Evolutionary conservation across 805 yeast genomes (phyloP), one percentile per base, ranked within the genome.

Genomic region (Saturnispora halmiae): DNA sequence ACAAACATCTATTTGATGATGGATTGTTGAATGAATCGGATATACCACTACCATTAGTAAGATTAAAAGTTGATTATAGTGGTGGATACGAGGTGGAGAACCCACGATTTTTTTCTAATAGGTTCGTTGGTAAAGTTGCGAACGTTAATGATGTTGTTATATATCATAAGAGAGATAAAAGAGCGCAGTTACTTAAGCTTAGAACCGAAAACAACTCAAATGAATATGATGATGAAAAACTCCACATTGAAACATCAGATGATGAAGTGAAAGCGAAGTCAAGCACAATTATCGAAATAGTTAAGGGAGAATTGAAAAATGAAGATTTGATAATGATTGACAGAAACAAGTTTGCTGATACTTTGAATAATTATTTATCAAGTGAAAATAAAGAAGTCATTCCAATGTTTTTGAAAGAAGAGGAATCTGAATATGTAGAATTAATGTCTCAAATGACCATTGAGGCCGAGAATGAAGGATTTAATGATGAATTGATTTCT

Each of bases 41-140:
- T n/a, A 53, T 68, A n/a, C 92, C 94, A 1, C 61, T 88, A 16
- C 98, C 98, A 0, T 64, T 92, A 36, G 66, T 92, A 4, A 64
- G 98, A 35, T 58, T 92, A 14, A 66, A 87, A 27, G 95, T 88
- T 0, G 96, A 92, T 50, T 90, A 90, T 51, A 68, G 84, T 18
- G 95, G 94, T 1, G 95, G 88, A 4, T 90, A 74, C 53, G 95
- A 87, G 50, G 86, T 92, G 14, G 97, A 88, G 53, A 90, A 88
- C 53, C 83, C 95, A 0, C 67, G 94, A 39, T 64, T 96, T 47
- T 85, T 92, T 47, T 85, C 96, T 13, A 86, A 88, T 53, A 66
- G 85, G 52, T 92, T 90, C 66, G 94, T 83, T 5, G 96, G 95
- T 0, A 69, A 69, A 46, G 92, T 90, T 2, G 98, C 97, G 4